These are phyloP conservation scores for Rosa multiflora DNA, from an alignment of 306 rosid genomes.

Conservation along the genomic window DNA sequence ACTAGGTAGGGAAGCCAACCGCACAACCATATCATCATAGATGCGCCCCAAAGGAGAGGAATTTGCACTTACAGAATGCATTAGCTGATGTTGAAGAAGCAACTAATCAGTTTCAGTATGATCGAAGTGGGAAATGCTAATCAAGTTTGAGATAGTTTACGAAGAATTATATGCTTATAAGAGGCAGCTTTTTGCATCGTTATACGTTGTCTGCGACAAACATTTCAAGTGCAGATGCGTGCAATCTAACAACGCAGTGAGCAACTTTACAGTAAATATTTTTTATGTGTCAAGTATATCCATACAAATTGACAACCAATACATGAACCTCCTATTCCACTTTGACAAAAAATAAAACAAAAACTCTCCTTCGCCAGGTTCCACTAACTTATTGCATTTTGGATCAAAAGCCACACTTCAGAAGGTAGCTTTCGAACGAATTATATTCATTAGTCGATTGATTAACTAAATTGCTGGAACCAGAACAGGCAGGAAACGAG, in stretches of 20 bases:
- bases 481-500: slow-evolving; percentile 56
- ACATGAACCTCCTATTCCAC: not conserved
- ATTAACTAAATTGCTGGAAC: slow-evolving; percentile 25
- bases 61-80: too few relatives aligned
- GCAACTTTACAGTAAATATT: not conserved
- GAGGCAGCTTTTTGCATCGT: too few relatives aligned
- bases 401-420: slow-evolving; percentile 4
- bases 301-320: not conserved
- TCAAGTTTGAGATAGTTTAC: too few relatives aligned
- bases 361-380: slow-evolving; percentile 23
- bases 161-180: too few relatives aligned
- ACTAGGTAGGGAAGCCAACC: too few relatives aligned
- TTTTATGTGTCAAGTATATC: not conserved
- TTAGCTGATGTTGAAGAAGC: too few relatives aligned
- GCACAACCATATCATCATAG: too few relatives aligned
- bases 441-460: slow-evolving; percentile 9
- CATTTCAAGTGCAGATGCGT: too few relatives aligned
- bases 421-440: slow-evolving; percentile 1
- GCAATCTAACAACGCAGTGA: not conserved
- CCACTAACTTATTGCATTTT: slow-evolving; percentile 31
- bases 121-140: too few relatives aligned
- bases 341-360: not conserved
- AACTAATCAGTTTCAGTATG: too few relatives aligned
- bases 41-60: too few relatives aligned
- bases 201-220: too few relatives aligned